phyloP scores from a whole-genome alignment of 192 early-diverging fungal genomes.

The Podila horticola region DNA sequence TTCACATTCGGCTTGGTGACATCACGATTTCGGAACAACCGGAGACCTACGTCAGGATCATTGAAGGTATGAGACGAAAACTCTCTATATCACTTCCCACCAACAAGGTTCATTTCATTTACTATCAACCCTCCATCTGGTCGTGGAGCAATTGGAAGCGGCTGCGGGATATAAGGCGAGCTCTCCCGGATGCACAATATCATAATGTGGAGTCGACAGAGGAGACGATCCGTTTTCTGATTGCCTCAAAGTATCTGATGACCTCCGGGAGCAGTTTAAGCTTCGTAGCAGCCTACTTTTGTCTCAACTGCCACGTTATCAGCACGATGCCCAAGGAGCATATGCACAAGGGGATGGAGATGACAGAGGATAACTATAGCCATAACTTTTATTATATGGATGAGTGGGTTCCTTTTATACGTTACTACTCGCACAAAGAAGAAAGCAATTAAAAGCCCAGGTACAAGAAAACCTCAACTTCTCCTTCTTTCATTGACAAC shows the following conservation, averaged over 20 bases:
- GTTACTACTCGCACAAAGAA: too few species aligned
- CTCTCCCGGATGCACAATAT: constrained; percentile 4
- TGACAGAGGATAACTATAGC: constrained; percentile 7
- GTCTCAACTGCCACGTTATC: constrained; percentile 8
- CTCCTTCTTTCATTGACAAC: too few species aligned
- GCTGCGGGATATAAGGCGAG: constrained; percentile 4
- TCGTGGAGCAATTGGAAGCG: constrained; percentile 8
- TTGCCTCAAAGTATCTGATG: constrained; percentile 14
- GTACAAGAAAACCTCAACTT: too few species aligned
- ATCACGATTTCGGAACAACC: constrained; percentile 16
- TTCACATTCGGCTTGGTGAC: constrained; percentile 16
- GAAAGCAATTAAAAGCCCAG: too few species aligned
- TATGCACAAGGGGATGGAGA: background rate
- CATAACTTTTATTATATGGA: constrained; percentile 12
- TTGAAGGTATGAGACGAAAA: constrained; percentile 15
- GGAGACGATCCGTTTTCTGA: constrained; percentile 10
- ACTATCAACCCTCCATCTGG: constrained; percentile 5
- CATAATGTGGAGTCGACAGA: constrained; percentile 13
- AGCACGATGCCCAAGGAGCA: constrained; percentile 19
- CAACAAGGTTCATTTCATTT: constrained; percentile 8
- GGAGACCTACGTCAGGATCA: constrained; percentile 10
- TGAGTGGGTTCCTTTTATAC: constrained; percentile 8
- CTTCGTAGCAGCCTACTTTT: constrained; percentile 10
- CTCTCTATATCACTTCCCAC: constrained; percentile 1
- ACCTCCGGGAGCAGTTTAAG: constrained; percentile 20